phyloP scores from a whole-genome alignment of 257 asterid genomes.

The Solanum gandarillasii region DNA sequence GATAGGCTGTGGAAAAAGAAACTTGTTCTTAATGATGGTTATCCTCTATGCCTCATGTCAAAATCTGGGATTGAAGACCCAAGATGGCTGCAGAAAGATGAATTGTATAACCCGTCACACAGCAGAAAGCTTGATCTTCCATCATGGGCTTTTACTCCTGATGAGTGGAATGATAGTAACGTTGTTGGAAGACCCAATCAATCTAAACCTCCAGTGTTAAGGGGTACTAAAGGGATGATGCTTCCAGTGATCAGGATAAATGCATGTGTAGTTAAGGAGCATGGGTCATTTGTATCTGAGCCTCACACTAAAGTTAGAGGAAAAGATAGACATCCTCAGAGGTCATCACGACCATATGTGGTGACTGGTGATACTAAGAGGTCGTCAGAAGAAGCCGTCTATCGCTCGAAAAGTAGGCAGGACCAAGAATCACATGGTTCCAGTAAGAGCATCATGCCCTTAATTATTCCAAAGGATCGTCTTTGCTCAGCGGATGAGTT shows the following conservation, averaged over 20 bases:
- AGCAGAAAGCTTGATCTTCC: conserved; percentile 79
- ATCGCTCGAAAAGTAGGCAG: conserved; percentile 29
- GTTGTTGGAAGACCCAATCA: conserved; percentile 31
- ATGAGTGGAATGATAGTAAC: conserved; percentile 61
- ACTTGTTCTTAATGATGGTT: conserved; percentile 78
- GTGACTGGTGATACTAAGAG: conserved; percentile 52
- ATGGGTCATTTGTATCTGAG: conserved; percentile 75
- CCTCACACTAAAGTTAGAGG: conserved; percentile 60
- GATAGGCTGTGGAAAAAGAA: conserved; percentile 70
- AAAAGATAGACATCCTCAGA: conserved; percentile 60
- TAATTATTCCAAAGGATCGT: conserved; percentile 46
- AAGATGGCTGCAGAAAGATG: conserved; percentile 74
- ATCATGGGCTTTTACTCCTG: conserved; percentile 80
- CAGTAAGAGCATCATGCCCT: conserved; percentile 26
- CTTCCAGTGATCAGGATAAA: conserved; percentile 93
- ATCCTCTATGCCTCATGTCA: conserved; percentile 85
- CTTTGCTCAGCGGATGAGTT: conserved; percentile 68
- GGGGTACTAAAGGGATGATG: conserved; percentile 70
- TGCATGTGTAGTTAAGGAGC: conserved; percentile 94
- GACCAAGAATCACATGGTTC: conserved; percentile 53
- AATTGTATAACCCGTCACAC: conserved; percentile 58
- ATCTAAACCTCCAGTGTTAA: conserved; percentile 35
- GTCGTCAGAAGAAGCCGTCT: conserved; percentile 55
- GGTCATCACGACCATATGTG: conserved; percentile 40
- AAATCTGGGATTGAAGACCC: conserved; percentile 85